Conservation (phyloP, 208 protist species). For the Naegleria lovaniensis region DNA sequence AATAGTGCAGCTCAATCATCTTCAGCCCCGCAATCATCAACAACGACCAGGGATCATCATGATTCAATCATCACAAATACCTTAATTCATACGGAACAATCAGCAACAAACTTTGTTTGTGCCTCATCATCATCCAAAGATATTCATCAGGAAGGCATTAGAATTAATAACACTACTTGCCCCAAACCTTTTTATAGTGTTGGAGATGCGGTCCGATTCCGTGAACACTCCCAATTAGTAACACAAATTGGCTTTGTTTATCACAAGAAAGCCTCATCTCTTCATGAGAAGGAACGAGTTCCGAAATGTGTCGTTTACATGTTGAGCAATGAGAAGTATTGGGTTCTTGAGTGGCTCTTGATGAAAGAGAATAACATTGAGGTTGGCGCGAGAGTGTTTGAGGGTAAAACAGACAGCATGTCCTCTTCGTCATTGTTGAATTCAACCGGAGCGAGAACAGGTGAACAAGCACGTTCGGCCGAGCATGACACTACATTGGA, state of each 20-base stretch:
- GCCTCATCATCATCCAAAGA: too few species aligned
- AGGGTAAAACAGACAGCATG: background rate
- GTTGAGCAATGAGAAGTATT: background rate
- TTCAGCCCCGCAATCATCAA: too few species aligned
- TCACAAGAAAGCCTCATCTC: background rate
- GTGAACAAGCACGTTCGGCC: too few species aligned
- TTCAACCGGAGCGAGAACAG: too few species aligned
- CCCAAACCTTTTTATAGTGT: background rate
- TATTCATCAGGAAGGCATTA: too few species aligned
- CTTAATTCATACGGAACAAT: too few species aligned
- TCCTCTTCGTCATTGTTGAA: too few species aligned
- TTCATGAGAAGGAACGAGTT: background rate
- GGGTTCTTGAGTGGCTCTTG: background rate
- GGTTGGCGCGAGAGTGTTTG: background rate
- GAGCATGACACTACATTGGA: too few species aligned
- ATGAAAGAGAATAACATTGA: background rate
- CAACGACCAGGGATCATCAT: too few species aligned
- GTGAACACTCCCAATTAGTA: background rate
- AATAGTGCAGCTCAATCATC: background rate
- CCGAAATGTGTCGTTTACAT: conserved; percentile 10
- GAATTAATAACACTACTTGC: too few species aligned
- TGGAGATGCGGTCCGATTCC: background rate
- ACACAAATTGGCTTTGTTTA: background rate
- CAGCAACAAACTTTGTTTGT: too few species aligned
- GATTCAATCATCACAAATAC: too few species aligned